Percentiles rank a stretch among this genome's conserved stretches.
Conservation (phyloP, 768 basidiomycete species). For the Amanita phalloides region DNA sequence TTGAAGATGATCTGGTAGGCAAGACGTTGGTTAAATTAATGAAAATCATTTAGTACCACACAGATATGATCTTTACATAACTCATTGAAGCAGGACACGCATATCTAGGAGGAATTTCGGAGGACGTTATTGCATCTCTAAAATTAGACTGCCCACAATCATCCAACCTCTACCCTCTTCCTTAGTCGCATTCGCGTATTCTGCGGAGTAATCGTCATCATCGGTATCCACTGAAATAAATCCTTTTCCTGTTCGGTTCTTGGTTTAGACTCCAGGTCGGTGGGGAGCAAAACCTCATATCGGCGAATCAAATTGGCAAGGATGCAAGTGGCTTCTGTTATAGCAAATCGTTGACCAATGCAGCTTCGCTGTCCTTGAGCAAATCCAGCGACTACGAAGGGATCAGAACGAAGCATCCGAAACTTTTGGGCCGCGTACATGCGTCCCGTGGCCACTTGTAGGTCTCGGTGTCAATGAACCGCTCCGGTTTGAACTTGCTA, state of each 20-base stretch:
- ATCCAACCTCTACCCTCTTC: not conserved
- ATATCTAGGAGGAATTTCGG: too few species aligned
- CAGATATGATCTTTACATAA: too few species aligned
- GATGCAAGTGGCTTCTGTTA: constrained; percentile 29
- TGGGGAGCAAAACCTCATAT: constrained; percentile 30
- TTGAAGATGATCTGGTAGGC: too few species aligned
- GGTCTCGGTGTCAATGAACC: constrained; percentile 37
- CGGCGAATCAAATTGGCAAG: constrained; percentile 30
- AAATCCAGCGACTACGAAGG: constrained; percentile 27
- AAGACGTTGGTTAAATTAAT: too few species aligned
- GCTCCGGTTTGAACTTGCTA: constrained; percentile 33
- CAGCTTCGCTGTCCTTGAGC: constrained; percentile 33
- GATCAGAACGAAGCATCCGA: not conserved
- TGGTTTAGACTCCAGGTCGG: constrained; percentile 16
- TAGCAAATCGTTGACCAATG: constrained; percentile 39
- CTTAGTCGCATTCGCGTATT: constrained; percentile 15
- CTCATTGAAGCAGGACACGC: too few species aligned
- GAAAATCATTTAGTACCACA: too few species aligned
- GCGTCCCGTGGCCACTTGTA: constrained; percentile 44
- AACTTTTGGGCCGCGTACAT: constrained; percentile 20
- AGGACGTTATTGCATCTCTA: too few species aligned
- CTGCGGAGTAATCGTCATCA: constrained; percentile 23
- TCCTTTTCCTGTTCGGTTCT: constrained; percentile 20
- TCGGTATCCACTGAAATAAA: constrained; percentile 26
- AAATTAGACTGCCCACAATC: too few species aligned